Percentiles rank a stretch among this genome's conserved stretches.
phyloP scores from a whole-genome alignment of 441 rosid genomes.

The Pelargonium hybrid region DNA sequence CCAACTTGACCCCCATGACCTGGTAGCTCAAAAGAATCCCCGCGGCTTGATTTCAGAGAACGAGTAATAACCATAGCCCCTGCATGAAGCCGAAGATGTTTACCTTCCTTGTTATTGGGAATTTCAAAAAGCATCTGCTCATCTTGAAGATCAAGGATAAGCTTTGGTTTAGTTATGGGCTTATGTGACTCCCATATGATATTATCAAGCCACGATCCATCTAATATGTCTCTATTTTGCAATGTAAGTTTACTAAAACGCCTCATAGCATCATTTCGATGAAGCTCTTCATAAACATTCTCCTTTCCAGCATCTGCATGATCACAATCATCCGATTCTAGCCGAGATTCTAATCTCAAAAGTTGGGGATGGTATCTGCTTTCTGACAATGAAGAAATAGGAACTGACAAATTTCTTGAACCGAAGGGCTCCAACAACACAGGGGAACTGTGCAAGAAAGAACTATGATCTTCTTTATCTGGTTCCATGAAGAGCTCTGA shows the following conservation, averaged over 20 bases:
- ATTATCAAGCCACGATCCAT: slow-evolving; percentile 77
- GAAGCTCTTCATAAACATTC: slow-evolving; percentile 26
- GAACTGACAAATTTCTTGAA: slow-evolving; percentile 27
- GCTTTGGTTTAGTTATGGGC: slow-evolving; percentile 48
- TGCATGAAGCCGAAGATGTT: slow-evolving; percentile 71
- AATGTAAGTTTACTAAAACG: slow-evolving; percentile 41
- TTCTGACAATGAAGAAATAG: slow-evolving; percentile 23
- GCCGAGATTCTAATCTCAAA: slow-evolving; percentile 63
- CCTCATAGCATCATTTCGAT: slow-evolving; percentile 35
- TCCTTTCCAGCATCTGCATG: slow-evolving; percentile 28
- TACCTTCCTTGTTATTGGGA: slow-evolving; percentile 53
- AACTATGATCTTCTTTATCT: slow-evolving; percentile 30
- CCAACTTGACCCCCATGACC: slow-evolving; percentile 44
- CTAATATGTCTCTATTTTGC: slow-evolving; percentile 52
- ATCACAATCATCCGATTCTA: slow-evolving; percentile 29
- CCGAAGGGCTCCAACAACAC: slow-evolving; percentile 49
- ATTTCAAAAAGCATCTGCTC: slow-evolving; percentile 93
- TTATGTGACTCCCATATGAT: slow-evolving; percentile 70
- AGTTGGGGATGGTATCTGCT: slow-evolving; percentile 74
- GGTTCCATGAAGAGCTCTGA: slow-evolving; percentile 23
- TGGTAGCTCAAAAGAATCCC: slow-evolving; percentile 35
- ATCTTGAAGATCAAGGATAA: slow-evolving; percentile 90
- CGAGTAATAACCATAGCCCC: slow-evolving; percentile 84
- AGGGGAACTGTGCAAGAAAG: slow-evolving; percentile 29
- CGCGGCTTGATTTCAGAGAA: slow-evolving; percentile 37